Base-by-base conservation (phyloP, 805 yeast species). In the Peterozyma toletana region DNA sequence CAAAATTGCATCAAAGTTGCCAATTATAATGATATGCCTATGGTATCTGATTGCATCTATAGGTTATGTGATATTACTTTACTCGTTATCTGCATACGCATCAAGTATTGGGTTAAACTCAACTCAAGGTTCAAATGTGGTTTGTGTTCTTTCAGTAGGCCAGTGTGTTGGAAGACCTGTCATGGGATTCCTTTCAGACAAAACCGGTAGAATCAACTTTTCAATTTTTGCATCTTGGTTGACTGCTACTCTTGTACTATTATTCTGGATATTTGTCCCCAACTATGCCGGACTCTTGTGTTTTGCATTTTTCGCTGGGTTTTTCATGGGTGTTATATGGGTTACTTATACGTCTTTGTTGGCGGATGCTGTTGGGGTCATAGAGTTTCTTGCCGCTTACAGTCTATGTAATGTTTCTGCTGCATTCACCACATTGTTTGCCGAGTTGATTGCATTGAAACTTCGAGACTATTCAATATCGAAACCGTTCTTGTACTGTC, bases 401-500 rank as follows among this genome's bases (percentile, higher is more conserved):
- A 48, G 59, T 30, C 50, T 52, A 29, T 53, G 51, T 30, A 58
- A 54, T 42, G 40, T 58, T 13, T 34, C 53, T 17, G 56, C 51
- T 16, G 64, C 63, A 3, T 30, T 58, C 3, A 56, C 66, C 17
- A 48, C 53, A 39, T 38, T 59, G 39, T 48, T 55, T 35, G 49
- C 58, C 17, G 67, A 62, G 46, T 58, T 57, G 33, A 58, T 57
- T 11, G 64, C 61, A 0, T 47, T 62, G 41, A 50, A 50, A 13
- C 42, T 62, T 40, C 43, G 63, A 38, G 46, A 53, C 14, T 34
- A 40, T 16, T n/a, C 31, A 2, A 31, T 45, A 5, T 5, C 51
- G 2, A 52, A 42, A 16, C 85, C 86, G 2, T 82, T 73, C 50
- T 59, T 75, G 33, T 71, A 80, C 50, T 69, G 83, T 1, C 87